A percentile compares a stretch with the other conserved stretches of the same genome.
Conservation (phyloP, 345 rosid species). For the Rhodamnia argentea region DNA sequence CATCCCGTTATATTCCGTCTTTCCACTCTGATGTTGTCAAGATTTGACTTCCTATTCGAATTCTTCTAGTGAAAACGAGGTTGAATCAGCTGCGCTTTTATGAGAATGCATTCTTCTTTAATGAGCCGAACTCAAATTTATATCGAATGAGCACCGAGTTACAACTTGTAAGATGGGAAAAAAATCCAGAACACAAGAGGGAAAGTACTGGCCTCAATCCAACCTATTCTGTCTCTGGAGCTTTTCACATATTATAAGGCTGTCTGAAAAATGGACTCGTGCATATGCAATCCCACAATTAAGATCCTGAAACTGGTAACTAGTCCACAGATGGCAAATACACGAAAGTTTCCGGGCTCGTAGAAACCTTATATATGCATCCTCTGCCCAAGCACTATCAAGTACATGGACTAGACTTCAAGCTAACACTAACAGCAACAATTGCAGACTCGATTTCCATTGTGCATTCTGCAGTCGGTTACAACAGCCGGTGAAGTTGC, state of each 20-base stretch:
- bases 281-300: not conserved
- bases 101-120: not conserved
- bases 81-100: not conserved
- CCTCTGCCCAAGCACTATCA: not conserved
- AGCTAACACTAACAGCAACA: not conserved
- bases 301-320: not conserved
- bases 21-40: not conserved
- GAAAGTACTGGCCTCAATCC: not conserved
- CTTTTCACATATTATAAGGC: not conserved
- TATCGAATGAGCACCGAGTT: not conserved
- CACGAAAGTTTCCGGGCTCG: not conserved
- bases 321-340: not conserved
- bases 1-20: not conserved
- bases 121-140: not conserved
- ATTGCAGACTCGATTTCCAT: not conserved
- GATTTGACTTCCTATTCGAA: not conserved
- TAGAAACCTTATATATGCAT: not conserved
- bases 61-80: not conserved
- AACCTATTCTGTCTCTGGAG: not conserved
- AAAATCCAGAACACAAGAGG: not conserved
- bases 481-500: not conserved
- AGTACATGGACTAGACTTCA: not conserved
- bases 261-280: not conserved
- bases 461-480: not conserved
- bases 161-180: not conserved